Evolutionary conservation across 139 green algal genomes (phyloP).

Genomic region (Coccomyxa sp.): DNA sequence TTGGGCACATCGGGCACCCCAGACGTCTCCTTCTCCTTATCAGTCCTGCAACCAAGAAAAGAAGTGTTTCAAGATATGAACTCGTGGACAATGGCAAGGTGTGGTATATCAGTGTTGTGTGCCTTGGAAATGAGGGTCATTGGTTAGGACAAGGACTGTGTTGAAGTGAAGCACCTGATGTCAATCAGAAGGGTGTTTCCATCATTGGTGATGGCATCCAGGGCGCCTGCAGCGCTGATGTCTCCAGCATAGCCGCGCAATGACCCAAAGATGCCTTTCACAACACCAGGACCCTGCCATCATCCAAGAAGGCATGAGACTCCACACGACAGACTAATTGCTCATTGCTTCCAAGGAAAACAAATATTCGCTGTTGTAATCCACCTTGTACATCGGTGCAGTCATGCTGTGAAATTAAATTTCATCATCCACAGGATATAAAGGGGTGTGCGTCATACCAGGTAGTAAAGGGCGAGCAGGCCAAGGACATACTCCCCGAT

Average conservation of each 20-base stretch:
- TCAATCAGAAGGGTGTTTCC: slow-evolving; percentile 68
- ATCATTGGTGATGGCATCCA: slow-evolving; percentile 52
- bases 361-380: neutral
- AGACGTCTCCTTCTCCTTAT: slow-evolving; percentile 69
- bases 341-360: slow-evolving; percentile 11
- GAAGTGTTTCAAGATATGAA: neutral
- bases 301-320: slow-evolving; percentile 7
- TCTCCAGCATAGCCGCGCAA: slow-evolving; percentile 55
- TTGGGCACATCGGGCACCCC: slow-evolving; percentile 75
- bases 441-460: slow-evolving; percentile 14
- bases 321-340: neutral
- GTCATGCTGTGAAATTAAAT: too few relatives aligned
- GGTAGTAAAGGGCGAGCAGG: slow-evolving; percentile 28
- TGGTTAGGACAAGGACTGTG: too few relatives aligned
- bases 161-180: slow-evolving; percentile 43
- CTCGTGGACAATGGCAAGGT: neutral
- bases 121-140: neutral
- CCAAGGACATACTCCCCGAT: slow-evolving; percentile 62
- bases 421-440: too few relatives aligned
- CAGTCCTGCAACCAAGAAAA: neutral
- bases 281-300: slow-evolving; percentile 35
- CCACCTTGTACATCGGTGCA: too few relatives aligned
- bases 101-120: too few relatives aligned
- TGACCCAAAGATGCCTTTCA: slow-evolving; percentile 37
- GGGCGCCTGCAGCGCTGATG: slow-evolving; percentile 53